phyloP scores from a whole-genome alignment of 306 rosid species.

The Acacia crassicarpa region DNA sequence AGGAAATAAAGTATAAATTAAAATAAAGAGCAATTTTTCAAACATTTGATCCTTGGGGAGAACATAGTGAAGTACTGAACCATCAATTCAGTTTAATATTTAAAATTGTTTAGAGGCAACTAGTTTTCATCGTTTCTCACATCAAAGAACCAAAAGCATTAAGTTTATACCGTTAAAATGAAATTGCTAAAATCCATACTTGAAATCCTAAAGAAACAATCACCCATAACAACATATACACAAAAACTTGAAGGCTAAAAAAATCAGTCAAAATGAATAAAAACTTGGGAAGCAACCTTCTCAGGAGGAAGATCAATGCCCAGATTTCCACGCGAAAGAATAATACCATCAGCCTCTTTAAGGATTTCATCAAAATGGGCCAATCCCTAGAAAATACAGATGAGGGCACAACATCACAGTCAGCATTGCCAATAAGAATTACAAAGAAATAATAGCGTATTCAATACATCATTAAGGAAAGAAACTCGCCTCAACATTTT shows the following conservation, averaged over 20 bases:
- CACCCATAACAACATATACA: neutral
- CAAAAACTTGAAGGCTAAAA: constrained; percentile 5
- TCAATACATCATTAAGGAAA: constrained; percentile 16
- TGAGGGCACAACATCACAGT: constrained; percentile 5
- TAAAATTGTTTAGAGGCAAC: constrained; percentile 10
- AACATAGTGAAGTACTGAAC: neutral
- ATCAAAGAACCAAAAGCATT: constrained; percentile 2
- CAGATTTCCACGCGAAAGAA: constrained; percentile 91
- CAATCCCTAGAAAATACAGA: constrained; percentile 64
- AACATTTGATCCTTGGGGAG: constrained; percentile 4
- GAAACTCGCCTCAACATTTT: constrained; percentile 74
- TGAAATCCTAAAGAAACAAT: neutral
- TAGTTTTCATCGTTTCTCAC: constrained; percentile 5
- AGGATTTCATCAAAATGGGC: constrained; percentile 87
- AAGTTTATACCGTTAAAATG: neutral
- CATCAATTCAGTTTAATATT: neutral
- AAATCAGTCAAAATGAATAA: neutral
- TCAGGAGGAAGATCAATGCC: constrained; percentile 98
- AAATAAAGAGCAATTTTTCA: neutral
- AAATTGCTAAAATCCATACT: neutral
- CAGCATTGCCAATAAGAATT: constrained; percentile 18
- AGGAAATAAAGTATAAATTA: neutral
- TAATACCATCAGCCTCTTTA: constrained; percentile 94
- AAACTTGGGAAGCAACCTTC: constrained; percentile 58
- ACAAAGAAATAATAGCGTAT: constrained; percentile 1